These are phyloP conservation scores for Elongisporangium prolatum DNA, from an alignment of 352 stramenopile genomes.

Conservation along the genomic window DNA sequence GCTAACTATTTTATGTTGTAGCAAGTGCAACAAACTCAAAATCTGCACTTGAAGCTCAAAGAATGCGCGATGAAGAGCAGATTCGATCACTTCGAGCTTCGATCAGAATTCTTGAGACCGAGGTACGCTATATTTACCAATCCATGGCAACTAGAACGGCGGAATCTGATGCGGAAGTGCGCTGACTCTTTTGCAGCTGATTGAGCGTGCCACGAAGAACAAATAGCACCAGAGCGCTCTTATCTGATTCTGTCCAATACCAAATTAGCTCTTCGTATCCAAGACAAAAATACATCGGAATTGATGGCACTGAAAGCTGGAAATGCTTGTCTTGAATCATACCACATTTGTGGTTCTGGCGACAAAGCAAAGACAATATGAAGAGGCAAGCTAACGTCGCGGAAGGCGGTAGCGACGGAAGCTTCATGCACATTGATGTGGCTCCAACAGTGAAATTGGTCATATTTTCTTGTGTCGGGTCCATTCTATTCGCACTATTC, in stretches of 20 bases:
- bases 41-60: conserved; percentile 1
- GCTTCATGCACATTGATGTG: conserved; percentile 64
- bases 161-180: background rate
- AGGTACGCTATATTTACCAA: conserved; percentile 6
- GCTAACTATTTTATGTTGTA: background rate
- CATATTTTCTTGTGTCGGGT: conserved; percentile 16
- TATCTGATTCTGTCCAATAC: background rate
- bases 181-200: background rate
- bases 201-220: background rate
- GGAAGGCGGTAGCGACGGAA: conserved; percentile 22
- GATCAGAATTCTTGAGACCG: conserved; percentile 18
- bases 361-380: conserved; percentile 8
- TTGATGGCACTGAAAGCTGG: background rate
- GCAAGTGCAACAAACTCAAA: conserved; percentile 3
- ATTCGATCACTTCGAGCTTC: conserved; percentile 22
- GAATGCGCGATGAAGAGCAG: conserved; percentile 14
- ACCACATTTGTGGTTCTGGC: background rate
- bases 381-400: conserved; percentile 15
- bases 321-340: background rate
- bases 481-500: conserved; percentile 36
- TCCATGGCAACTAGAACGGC: background rate
- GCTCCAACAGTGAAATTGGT: conserved; percentile 54
- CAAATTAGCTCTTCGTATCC: background rate
- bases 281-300: background rate
- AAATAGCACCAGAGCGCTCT: background rate